Conservation (phyloP, 805 yeast species). For the Wickerhamiella musiphila region DNA sequence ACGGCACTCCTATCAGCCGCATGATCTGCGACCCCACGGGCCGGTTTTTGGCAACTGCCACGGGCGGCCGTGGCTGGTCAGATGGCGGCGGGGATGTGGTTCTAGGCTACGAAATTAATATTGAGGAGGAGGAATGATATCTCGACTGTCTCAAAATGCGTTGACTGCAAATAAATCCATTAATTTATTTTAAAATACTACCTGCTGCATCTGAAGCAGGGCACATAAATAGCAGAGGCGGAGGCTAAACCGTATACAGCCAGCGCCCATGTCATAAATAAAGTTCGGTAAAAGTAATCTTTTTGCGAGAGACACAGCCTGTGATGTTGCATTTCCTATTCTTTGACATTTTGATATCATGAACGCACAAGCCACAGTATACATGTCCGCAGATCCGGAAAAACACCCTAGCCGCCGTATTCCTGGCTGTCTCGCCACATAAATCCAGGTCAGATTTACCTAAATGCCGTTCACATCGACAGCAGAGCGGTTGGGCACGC, state of each 20-base stretch:
- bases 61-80: conserved; percentile 95
- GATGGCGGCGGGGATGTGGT: conserved; percentile 73
- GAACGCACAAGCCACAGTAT: conserved; percentile 73
- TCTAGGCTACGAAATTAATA: conserved; percentile 39
- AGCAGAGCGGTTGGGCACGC: conserved; percentile 34
- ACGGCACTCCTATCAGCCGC: conserved; percentile 73
- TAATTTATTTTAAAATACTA: no score
- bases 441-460: conserved; percentile 27
- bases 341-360: conserved; percentile 25
- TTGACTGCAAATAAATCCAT: no score
- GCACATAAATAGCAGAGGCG: no score
- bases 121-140: conserved; percentile 3
- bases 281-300: conserved; percentile 1
- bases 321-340: conserved; percentile 1
- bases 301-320: conserved; percentile 1
- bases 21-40: conserved; percentile 75
- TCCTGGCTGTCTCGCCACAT: conserved; percentile 1
- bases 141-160: no score
- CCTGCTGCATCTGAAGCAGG: no score
- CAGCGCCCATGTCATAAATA: neutral
- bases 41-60: conserved; percentile 71
- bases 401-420: conserved; percentile 26
- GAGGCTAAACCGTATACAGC: no score
- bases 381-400: conserved; percentile 64
- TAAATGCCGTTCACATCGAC: conserved; percentile 52